These are phyloP conservation scores for Russula virescens DNA, from an alignment of 768 basidiomycete genomes.

Conservation along the genomic window DNA sequence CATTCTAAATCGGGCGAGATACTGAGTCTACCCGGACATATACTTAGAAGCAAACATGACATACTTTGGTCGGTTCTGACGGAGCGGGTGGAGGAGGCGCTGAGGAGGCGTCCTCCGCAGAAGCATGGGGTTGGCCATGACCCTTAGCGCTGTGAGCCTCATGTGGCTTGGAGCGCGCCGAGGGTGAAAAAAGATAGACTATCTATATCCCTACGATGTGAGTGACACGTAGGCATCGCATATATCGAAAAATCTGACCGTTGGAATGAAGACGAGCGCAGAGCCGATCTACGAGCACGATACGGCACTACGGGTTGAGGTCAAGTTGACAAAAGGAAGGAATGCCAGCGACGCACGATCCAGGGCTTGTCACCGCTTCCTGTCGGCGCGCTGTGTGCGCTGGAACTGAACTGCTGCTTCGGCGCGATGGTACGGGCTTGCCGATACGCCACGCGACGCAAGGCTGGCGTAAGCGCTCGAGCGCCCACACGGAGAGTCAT, in stretches of 20 bases:
- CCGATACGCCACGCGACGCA: slow-evolving; percentile 9
- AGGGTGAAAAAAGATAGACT: slow-evolving; percentile 22
- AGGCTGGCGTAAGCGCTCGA: slow-evolving; percentile 7
- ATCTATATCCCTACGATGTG: slow-evolving; percentile 6
- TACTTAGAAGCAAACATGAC: neutral
- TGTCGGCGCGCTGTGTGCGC: slow-evolving; percentile 7
- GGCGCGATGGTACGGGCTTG: slow-evolving; percentile 3
- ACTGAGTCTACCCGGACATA: neutral
- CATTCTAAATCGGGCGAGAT: neutral
- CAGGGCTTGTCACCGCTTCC: slow-evolving; percentile 16
- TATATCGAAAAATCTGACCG: slow-evolving; percentile 11
- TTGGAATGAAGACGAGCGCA: slow-evolving; percentile 21
- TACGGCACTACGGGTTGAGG: neutral
- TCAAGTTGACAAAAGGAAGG: neutral
- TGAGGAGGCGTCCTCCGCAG: slow-evolving; percentile 45
- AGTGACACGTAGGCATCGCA: slow-evolving; percentile 23
- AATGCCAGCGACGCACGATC: slow-evolving; percentile 9
- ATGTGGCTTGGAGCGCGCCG: slow-evolving; percentile 18
- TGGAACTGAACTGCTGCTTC: slow-evolving; percentile 18
- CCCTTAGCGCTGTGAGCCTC: slow-evolving; percentile 48
- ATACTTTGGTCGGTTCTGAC: slow-evolving; percentile 5
- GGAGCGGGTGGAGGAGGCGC: slow-evolving; percentile 25
- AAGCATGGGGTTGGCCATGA: slow-evolving; percentile 47
- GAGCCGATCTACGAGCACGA: slow-evolving; percentile 17
- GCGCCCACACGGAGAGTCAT: slow-evolving; percentile 16